Percentiles rank a stretch among this genome's conserved stretches.
Conservation (phyloP, 768 basidiomycete genomes). For the Fibroporia radiculosa region DNA sequence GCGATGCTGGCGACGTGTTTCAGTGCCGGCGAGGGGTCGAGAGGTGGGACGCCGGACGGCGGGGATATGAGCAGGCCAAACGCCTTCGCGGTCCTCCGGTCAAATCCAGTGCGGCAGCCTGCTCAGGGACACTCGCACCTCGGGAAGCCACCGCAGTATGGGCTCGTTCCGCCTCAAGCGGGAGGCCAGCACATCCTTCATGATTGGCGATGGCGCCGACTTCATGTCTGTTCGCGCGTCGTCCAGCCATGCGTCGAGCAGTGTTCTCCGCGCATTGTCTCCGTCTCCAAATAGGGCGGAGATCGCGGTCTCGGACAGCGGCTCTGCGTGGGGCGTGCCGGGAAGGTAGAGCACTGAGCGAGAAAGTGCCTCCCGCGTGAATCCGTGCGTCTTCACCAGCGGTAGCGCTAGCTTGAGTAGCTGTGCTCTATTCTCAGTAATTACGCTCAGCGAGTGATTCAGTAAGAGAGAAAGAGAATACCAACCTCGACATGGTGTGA, state of each 20-base stretch:
- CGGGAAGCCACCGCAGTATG: constrained; percentile 55
- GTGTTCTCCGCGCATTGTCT: constrained; percentile 51
- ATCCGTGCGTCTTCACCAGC: constrained; percentile 59
- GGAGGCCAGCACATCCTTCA: constrained; percentile 46
- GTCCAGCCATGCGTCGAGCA: constrained; percentile 70
- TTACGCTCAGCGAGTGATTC: neutral
- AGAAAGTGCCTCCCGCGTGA: constrained; percentile 64
- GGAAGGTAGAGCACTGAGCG: constrained; percentile 54
- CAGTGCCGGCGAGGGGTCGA: constrained; percentile 56
- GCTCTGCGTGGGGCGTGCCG: constrained; percentile 40
- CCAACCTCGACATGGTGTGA: neutral
- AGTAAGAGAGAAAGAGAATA: neutral
- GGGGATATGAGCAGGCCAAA: constrained; percentile 62
- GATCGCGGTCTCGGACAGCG: constrained; percentile 64
- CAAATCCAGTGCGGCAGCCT: neutral
- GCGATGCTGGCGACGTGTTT: constrained; percentile 57
- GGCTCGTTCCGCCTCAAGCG: constrained; percentile 63
- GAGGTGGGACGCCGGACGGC: constrained; percentile 34
- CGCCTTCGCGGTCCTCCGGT: constrained; percentile 39
- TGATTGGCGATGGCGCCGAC: constrained; percentile 18
- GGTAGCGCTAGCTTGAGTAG: constrained; percentile 59
- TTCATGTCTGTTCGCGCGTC: constrained; percentile 52
- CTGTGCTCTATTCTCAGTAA: too few species aligned
- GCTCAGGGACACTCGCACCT: constrained; percentile 34
- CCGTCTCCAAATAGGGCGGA: constrained; percentile 68